Conservation (phyloP, 2,329 filamentous ascomycete species). For the Fonsecaea monophora region DNA sequence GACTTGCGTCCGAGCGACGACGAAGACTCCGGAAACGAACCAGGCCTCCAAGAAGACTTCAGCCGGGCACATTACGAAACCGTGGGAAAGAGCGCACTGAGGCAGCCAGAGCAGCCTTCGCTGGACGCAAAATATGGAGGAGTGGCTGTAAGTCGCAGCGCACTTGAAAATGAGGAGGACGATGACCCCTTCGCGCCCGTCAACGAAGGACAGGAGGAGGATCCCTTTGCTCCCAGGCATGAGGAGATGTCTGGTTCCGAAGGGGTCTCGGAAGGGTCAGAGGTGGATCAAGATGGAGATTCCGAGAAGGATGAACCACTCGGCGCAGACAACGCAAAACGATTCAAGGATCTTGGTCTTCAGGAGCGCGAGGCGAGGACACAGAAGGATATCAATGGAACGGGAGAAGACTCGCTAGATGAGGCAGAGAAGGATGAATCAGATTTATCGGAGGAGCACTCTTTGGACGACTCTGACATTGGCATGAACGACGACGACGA, state of each 20-base stretch:
- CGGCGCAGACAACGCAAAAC: conserved; percentile 39
- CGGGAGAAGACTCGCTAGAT: conserved; percentile 36
- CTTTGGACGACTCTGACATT: conserved; percentile 40
- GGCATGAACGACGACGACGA: conserved; percentile 47
- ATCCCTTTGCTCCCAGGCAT: conserved; percentile 33
- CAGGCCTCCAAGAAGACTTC: conserved; percentile 56
- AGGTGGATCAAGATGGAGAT: conserved; percentile 42
- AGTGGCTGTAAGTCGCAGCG: conserved; percentile 73
- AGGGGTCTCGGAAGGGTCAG: conserved; percentile 34
- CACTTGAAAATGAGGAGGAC: conserved; percentile 50
- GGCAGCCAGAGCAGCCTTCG: conserved; percentile 70
- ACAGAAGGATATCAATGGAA: conserved; percentile 20
- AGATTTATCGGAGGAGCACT: conserved; percentile 36
- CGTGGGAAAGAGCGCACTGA: conserved; percentile 85
- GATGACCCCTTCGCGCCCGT: conserved; percentile 37
- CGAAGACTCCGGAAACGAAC: conserved; percentile 56
- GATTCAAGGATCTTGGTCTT: conserved; percentile 38
- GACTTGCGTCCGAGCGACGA: conserved; percentile 61
- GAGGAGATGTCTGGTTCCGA: conserved; percentile 29
- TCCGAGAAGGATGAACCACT: conserved; percentile 42
- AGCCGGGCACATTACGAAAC: conserved; percentile 86
- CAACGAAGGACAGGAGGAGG: conserved; percentile 40
- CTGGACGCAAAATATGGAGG: conserved; percentile 82
- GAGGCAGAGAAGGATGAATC: conserved; percentile 45
- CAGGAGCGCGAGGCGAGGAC: conserved; percentile 37